Base-by-base conservation (phyloP, 192 early-diverging fungal genomes). In the Physocladia obscura region DNA sequence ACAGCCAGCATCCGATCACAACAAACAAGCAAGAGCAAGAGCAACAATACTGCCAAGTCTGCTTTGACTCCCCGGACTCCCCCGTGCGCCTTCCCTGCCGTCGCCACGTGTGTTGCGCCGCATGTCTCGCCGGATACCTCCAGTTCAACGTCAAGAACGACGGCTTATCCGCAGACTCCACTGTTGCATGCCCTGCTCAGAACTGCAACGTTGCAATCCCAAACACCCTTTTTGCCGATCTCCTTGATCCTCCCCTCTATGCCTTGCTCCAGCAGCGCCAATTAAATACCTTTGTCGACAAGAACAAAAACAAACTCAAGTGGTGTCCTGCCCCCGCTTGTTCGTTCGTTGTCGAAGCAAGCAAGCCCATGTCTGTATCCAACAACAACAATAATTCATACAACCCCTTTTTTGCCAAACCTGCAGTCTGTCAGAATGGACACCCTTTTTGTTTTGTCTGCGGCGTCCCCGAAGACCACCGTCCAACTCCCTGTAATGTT, bases 291-390 rank as follows among this genome's bases (percentile, higher is more conserved):
- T 98, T 89, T 82, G 94, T 99, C 26, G 91, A 94, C 62, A 94
- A 97, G 73, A 84, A 87, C 40, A 81, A 86, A 52, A 44, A n/a
- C n/a, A 83, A 81, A 48, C 76, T 95, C 30, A 74, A 85, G 34
- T 99, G 95, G 95, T 99, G 97, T 64, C 95, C 96, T 29, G 92
- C 90, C 15, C 95, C 95, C 22, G 91, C 93, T 73, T 99, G 97
- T 56, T 21, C 13, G 17, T 6, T 55, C 17, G 32, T 17, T 27
- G 31, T 54, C 32, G 57, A 51, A 48, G 52, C 5, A 26, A 21
- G 27, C 8, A 64, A 17, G 13, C 35, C 35, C 31, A 30, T 6
- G 8, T 58, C 13, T 21, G 21, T 5, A 21, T 47, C 44, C 11
- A 11, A n/a, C 44, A 47, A 15, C 22, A 13, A 17, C 11, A n/a